Evolutionary conservation across 2,329 filamentous ascomycete genomes (phyloP), one percentile per base, ranked within the genome.

Genomic region (Xylariales sp.): DNA sequence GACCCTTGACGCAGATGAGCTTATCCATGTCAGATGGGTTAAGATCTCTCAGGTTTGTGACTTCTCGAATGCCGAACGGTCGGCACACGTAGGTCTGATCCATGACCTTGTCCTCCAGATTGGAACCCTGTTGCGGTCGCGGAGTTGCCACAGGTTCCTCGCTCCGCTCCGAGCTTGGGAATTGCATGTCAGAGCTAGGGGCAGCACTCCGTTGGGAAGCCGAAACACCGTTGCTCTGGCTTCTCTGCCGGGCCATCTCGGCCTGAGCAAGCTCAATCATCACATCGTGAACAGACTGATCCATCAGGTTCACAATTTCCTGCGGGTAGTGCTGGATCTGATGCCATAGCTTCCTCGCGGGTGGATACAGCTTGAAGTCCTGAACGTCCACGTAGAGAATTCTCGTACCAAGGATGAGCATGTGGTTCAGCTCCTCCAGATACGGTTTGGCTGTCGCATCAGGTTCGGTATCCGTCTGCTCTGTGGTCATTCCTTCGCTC

Each of bases 21-120:
- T 94, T 94, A 65, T 98, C 94, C 79, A 97, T 95, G 58, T 97
- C 84, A 42, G 86, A 86, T 4, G 93, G 93, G 59, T 98, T 95
- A 25, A 98, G 74, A 47, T 97, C 93, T 65, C 93, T 82, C 69
- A 98, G 75, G 54, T 98, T 98, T 50, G 90, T 87, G 1, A 84
- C 84, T 49, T 82, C 78, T 55, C 96, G 90, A 33, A 97, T 69
- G 6, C 90, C 90, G 60, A 90, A 96, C 0, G 91, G 89, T 45
- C 94, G 77, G 21, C 95, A 88, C 55, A 91, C 84, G 62, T 93
- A 98, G 11, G 81, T 78, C 49, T 80, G 84, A 42, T 82, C 77
- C 54, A 89, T 80, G 4, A 95, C 88, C 58, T 91, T 88, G 48
- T 82, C 80, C 46, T 95, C 88, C 3, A 89, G 76, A 3, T 80